Base-by-base conservation (phyloP, 139 green algal genomes). In the Astrephomene gubernaculifera region DNA sequence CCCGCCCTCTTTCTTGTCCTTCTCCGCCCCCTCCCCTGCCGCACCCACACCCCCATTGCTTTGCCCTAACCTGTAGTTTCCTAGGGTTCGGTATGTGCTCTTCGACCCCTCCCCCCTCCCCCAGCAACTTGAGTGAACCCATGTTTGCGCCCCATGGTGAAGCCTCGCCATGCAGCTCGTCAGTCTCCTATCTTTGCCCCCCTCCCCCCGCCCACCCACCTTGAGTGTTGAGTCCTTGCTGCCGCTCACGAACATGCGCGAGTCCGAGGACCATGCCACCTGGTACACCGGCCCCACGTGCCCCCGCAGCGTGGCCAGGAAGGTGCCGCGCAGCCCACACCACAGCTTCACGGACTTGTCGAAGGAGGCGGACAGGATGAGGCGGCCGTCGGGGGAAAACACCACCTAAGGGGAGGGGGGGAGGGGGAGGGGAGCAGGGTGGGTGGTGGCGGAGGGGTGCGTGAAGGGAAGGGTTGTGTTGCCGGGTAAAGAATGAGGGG, bases 331-430 rank as follows among this genome's bases (percentile, higher is more conserved):
- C 3, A 93, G 5, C 0, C 97, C 97, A 81, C 99, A 94, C 97
- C 97, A 99, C 57, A 99, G 90, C 93, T 98, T 98, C 36, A 99
- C 91, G 27, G 89, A 91, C 91, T 99, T 99, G 95, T 99, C 97
- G 86, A 99, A 99, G 19, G 94, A 98, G 2, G 96, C 97, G 54
- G 88, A 96, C 22, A 96, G 92, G 35, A 99, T 93, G 92, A 90
- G 98, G n/a, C 94, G 91, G 10, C 97, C 97, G 74, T 99, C 95
- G 27, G 97, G 97, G 0, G 96, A 99, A 87, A 99, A 99, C 0
- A 91, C 87, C 12, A 99, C 96, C 92, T 99, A 95, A 25, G 65
- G 22, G 45, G 65, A 2, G 36, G 31, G 25, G 65, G 19, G 10
- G 1, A 35, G 65, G 10, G 6, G 43, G 44, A 2, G n/a, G 22